Percentiles rank a stretch among this genome's conserved stretches.
Conservation (phyloP, 225 moss, liverwort and hornwort species). For the Marchantia polymorpha region DNA sequence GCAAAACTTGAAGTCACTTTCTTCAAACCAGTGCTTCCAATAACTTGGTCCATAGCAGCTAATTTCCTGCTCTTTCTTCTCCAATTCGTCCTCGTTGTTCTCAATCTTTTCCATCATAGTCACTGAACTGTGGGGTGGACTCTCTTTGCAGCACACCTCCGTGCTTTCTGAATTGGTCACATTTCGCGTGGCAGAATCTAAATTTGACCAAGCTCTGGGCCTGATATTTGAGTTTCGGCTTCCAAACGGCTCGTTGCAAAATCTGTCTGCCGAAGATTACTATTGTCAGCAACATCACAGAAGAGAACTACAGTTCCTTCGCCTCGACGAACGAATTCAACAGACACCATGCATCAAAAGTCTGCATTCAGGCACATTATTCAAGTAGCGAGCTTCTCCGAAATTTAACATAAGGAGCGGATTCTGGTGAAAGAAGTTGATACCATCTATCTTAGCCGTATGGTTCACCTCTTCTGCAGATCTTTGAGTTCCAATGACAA, state of each 20-base stretch:
- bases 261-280: constrained; percentile 13
- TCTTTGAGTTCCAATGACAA: no score
- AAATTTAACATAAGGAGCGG: neutral
- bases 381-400: neutral
- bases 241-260: constrained; percentile 6
- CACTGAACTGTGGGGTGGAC: neutral
- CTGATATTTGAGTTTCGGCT: constrained; percentile 21
- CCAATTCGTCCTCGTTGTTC: neutral
- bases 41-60: constrained; percentile 64
- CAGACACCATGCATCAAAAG: neutral
- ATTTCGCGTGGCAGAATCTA: neutral
- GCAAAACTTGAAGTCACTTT: constrained; percentile 29
- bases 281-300: constrained; percentile 6
- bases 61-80: constrained; percentile 44
- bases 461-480: neutral
- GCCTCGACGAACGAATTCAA: neutral
- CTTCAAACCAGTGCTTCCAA: constrained; percentile 66
- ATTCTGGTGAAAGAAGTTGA: no score
- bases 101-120: neutral
- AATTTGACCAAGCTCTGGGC: neutral
- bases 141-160: neutral
- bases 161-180: neutral
- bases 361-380: neutral
- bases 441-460: neutral
- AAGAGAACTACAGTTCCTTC: neutral